Conservation (phyloP, 1,284 basidiomycete genomes). For the Sporisorium exsertum region DNA sequence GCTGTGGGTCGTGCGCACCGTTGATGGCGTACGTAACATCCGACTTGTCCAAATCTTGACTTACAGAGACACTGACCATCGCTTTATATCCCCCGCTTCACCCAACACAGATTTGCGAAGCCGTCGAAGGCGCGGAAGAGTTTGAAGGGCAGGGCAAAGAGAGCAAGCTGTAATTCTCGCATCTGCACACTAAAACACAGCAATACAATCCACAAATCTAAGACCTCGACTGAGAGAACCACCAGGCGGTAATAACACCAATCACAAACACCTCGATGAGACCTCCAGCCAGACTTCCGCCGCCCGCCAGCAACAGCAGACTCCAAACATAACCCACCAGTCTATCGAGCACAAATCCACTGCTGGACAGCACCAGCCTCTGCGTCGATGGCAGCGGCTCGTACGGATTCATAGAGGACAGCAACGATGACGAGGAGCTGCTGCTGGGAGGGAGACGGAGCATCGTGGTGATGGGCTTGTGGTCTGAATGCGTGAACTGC, state of each 20-base stretch:
- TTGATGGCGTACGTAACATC: constrained; percentile 73
- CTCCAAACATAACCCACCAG: constrained; percentile 81
- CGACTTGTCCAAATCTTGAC: neutral
- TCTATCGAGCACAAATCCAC: constrained; percentile 78
- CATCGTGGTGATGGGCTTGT: constrained; percentile 68
- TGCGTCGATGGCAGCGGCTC: constrained; percentile 21
- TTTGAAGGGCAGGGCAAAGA: constrained; percentile 39
- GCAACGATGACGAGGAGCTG: constrained; percentile 65
- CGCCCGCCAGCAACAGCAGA: constrained; percentile 78
- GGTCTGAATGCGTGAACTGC: constrained; percentile 67
- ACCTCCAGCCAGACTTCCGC: constrained; percentile 73
- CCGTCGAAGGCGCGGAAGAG: constrained; percentile 58
- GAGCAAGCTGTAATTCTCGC: constrained; percentile 37
- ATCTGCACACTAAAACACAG: neutral
- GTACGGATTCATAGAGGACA: constrained; percentile 71
- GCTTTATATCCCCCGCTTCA: neutral
- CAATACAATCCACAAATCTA: neutral
- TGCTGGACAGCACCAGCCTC: constrained; percentile 58
- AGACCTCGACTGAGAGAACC: constrained; percentile 36
- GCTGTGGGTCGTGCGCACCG: constrained; percentile 87
- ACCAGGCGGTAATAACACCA: constrained; percentile 53
- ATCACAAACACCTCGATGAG: constrained; percentile 54
- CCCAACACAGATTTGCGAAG: constrained; percentile 44
- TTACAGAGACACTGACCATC: neutral
- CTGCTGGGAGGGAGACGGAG: constrained; percentile 72